These are phyloP conservation scores for Candida sanyaensis DNA, from an alignment of 1,139 yeast species.

Conservation along the genomic window DNA sequence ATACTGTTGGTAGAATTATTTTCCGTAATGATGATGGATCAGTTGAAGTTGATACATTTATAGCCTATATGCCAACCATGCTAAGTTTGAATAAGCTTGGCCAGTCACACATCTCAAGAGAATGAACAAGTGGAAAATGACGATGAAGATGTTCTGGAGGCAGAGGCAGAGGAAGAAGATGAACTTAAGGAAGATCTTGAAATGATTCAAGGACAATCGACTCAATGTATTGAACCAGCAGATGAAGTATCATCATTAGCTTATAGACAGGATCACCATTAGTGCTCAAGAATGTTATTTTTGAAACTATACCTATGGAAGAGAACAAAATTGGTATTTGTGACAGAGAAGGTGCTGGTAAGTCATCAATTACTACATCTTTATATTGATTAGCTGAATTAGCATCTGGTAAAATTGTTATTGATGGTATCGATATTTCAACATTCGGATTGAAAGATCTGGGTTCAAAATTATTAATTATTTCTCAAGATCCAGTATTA, in stretches of 20 bases:
- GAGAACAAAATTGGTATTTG: constrained; percentile 77
- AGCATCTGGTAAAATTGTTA: constrained; percentile 48
- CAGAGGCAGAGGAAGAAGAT: constrained; percentile 17
- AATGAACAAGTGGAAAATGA: constrained; percentile 27
- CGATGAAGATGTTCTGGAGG: constrained; percentile 13
- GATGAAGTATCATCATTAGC: constrained; percentile 52
- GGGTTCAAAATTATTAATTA: constrained; percentile 77
- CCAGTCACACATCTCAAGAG: constrained; percentile 39
- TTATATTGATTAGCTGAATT: constrained; percentile 64
- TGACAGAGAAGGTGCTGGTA: constrained; percentile 85
- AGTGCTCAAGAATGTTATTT: constrained; percentile 59
- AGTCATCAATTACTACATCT: constrained; percentile 67
- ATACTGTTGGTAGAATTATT: constrained; percentile 40
- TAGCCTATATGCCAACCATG: constrained; percentile 35
- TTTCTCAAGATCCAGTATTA: constrained; percentile 93
- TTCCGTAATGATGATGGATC: constrained; percentile 49
- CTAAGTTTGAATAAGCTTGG: constrained; percentile 50
- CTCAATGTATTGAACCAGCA: constrained; percentile 12
- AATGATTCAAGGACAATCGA: constrained; percentile 21
- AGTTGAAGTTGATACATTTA: constrained; percentile 36
- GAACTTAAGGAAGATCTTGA: constrained; percentile 21
- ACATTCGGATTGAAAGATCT: constrained; percentile 73
- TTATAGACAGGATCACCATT: constrained; percentile 75
- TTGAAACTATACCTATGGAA: constrained; percentile 52
- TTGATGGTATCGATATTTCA: constrained; percentile 63